A percentile compares a stretch with the other conserved stretches of the same genome.
phyloP scores from a whole-genome alignment of 768 basidiomycete species.

The Podaxis sp. region DNA sequence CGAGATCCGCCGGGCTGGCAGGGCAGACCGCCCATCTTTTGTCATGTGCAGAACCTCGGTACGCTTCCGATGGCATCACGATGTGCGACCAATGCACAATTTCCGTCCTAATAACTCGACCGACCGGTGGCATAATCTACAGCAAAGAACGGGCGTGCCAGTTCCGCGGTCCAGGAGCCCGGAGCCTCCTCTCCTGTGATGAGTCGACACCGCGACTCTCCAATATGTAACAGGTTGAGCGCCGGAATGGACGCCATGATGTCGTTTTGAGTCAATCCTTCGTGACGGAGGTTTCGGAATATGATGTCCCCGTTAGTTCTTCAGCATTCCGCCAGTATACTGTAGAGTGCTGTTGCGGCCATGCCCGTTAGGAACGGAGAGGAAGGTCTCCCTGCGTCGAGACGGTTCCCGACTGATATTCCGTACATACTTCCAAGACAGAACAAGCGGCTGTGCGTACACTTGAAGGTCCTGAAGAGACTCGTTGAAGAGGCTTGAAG shows the following conservation, averaged over 20 bases:
- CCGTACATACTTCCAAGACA: too few relatives aligned
- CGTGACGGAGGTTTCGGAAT: not conserved
- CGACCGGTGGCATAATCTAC: not conserved
- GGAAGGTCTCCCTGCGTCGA: too few relatives aligned
- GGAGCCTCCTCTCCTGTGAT: not conserved
- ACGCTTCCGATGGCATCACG: not conserved
- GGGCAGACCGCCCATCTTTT: not conserved
- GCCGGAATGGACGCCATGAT: not conserved
- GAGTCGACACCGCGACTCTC: not conserved
- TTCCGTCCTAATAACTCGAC: not conserved
- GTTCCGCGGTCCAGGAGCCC: not conserved
- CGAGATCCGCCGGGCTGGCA: not conserved
- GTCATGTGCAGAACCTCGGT: not conserved
- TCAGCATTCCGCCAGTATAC: not conserved
- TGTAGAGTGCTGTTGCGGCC: not conserved
- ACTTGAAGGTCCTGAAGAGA: not conserved
- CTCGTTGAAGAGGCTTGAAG: not conserved
- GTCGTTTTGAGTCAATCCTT: not conserved
- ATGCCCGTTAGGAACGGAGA: too few relatives aligned
- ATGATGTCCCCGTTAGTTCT: not conserved
- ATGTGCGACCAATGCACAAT: not conserved
- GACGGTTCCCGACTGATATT: too few relatives aligned
- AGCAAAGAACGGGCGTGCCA: not conserved
- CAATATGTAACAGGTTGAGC: not conserved
- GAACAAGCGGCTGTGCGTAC: too few relatives aligned